These are phyloP conservation scores for Glutinoglossum americanum DNA, from an alignment of 495 filamentous ascomycete species.

Conservation along the genomic window DNA sequence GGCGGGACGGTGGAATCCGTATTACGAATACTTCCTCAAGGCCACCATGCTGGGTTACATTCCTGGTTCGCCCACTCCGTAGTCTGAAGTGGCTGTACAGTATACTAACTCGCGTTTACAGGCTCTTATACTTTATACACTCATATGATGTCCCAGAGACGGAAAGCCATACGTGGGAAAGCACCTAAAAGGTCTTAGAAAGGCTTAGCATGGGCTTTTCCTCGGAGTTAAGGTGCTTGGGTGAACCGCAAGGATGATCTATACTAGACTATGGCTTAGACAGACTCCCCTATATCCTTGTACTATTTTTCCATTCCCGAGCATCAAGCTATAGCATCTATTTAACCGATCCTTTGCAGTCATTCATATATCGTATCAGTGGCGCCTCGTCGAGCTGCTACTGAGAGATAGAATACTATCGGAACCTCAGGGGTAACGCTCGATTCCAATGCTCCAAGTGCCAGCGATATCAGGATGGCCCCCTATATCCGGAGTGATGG, in stretches of 20 bases:
- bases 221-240: background rate
- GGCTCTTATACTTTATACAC: conserved; percentile 76
- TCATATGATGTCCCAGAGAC: conserved; percentile 81
- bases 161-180: conserved; percentile 46
- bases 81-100: conserved; percentile 1
- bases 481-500: too few relatives aligned
- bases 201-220: background rate
- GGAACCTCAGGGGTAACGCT: too few relatives aligned
- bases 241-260: background rate
- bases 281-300: too few relatives aligned
- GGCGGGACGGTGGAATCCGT: conserved; percentile 26
- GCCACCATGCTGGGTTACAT: conserved; percentile 51
- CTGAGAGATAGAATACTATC: too few relatives aligned
- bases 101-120: conserved; percentile 16
- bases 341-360: too few relatives aligned
- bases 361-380: too few relatives aligned
- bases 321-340: too few relatives aligned
- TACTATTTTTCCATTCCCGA: too few relatives aligned
- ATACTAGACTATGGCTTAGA: background rate
- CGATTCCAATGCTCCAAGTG: too few relatives aligned
- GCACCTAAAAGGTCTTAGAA: background rate
- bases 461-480: too few relatives aligned
- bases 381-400: too few relatives aligned
- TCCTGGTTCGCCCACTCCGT: conserved; percentile 37
- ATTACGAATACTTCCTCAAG: conserved; percentile 36